Conservation (phyloP, 139 green algal species). For the Chlamydomonas sp. region DNA sequence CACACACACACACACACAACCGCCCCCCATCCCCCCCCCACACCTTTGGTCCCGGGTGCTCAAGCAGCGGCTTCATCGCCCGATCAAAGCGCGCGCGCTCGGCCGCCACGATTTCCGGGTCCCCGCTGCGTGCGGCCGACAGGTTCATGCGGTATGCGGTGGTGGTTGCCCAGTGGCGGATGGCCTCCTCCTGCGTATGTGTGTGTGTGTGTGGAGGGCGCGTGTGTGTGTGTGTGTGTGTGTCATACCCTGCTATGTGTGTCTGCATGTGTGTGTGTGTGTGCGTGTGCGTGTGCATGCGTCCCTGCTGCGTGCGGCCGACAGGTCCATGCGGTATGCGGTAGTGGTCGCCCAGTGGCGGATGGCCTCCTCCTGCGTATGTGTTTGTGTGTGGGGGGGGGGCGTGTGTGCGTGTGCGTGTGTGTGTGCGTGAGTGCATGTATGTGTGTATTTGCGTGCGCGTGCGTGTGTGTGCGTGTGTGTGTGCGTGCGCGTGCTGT, state of each 20-base stretch:
- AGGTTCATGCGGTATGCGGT: slow-evolving; percentile 53
- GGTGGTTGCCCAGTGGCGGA: slow-evolving; percentile 46
- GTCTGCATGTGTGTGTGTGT: no score
- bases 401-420: not conserved
- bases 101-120: slow-evolving; percentile 17
- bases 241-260: no score
- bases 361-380: slow-evolving; percentile 55
- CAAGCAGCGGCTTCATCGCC: slow-evolving; percentile 33
- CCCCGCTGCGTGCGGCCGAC: slow-evolving; percentile 32
- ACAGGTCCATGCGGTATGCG: slow-evolving; percentile 49
- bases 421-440: not conserved
- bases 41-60: slow-evolving; percentile 36
- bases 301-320: no score
- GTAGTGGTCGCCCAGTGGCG: slow-evolving; percentile 44
- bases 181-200: slow-evolving; percentile 52
- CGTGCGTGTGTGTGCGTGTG: no score
- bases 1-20: no score
- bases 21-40: no score
- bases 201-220: slow-evolving; percentile 29
- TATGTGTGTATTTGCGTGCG: no score
- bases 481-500: no score
- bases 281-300: no score
- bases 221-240: no score
- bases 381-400: not conserved
- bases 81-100: slow-evolving; percentile 46